Evolutionary conservation across 352 stramenopile species (phyloP).

Genomic region (Phytophthora vignae): DNA sequence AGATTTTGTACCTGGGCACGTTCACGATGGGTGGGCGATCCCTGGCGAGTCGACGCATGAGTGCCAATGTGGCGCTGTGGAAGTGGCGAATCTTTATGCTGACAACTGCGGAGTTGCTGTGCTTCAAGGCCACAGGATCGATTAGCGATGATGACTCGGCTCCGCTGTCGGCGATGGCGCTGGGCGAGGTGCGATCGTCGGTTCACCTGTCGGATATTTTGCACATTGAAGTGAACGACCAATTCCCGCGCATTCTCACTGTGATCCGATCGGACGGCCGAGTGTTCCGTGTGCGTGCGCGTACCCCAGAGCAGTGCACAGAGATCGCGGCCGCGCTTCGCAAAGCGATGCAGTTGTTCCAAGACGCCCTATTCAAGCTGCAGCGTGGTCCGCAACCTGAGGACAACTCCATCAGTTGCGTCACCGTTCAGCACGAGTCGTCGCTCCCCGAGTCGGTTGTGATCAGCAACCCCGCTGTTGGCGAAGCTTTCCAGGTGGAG

Average conservation of each 20-base stretch:
- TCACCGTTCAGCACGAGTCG: conserved; percentile 80
- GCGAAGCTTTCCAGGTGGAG: conserved; percentile 61
- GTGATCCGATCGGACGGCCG: conserved; percentile 78
- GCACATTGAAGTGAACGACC: conserved; percentile 78
- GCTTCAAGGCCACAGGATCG: conserved; percentile 68
- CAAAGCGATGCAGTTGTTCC: conserved; percentile 72
- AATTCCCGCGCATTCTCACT: conserved; percentile 75
- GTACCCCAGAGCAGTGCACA: conserved; percentile 68
- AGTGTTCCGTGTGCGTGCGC: conserved; percentile 76
- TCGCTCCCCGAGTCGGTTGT: conserved; percentile 70
- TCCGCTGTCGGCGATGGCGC: conserved; percentile 45
- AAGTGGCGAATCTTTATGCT: conserved; percentile 85
- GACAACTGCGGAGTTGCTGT: conserved; percentile 78
- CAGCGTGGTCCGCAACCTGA: conserved; percentile 70
- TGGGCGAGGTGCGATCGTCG: conserved; percentile 73
- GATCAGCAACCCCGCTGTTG: conserved; percentile 53
- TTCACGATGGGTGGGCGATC: conserved; percentile 82
- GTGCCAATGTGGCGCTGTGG: conserved; percentile 77
- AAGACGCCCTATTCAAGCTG: conserved; percentile 75
- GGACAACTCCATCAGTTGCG: conserved; percentile 74
- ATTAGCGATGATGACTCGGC: conserved; percentile 34
- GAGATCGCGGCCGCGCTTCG: conserved; percentile 60
- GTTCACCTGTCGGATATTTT: conserved; percentile 84
- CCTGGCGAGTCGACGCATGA: conserved; percentile 75
- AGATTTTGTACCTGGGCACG: conserved; percentile 80